A percentile compares a stretch with the other conserved stretches of the same genome.
phyloP scores from a whole-genome alignment of 2,329 filamentous ascomycete genomes.

The Talaromyces sp. region DNA sequence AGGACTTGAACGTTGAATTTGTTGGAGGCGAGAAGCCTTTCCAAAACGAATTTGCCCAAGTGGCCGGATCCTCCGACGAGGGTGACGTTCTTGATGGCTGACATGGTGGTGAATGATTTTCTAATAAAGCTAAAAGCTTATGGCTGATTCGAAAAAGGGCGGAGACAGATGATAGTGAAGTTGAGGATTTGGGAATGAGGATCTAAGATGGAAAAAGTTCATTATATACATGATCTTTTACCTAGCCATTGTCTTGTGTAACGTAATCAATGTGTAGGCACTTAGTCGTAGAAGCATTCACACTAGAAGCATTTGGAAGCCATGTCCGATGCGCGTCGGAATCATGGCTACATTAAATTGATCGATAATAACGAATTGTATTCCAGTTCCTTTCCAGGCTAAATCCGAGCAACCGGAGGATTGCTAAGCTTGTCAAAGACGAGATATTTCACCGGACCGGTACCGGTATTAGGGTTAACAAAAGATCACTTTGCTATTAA shows the following conservation, averaged over 20 bases:
- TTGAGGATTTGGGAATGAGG: neutral
- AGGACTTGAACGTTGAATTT: conserved; percentile 58
- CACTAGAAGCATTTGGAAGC: neutral
- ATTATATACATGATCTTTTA: neutral
- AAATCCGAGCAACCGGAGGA: no score
- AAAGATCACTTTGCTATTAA: no score
- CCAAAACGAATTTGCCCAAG: conserved; percentile 32
- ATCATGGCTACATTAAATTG: neutral
- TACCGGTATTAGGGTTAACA: no score
- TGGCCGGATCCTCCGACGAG: conserved; percentile 16
- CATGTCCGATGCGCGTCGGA: neutral
- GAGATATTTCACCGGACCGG: no score
- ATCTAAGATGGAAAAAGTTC: neutral
- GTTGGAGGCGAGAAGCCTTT: conserved; percentile 40
- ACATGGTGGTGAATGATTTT: neutral
- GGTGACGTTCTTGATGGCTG: conserved; percentile 18
- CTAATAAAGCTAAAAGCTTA: neutral
- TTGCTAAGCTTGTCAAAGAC: no score
- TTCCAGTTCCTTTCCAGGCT: neutral
- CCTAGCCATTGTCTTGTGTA: neutral
- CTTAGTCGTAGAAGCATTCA: no score
- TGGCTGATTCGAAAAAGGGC: no score
- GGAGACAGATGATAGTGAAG: neutral
- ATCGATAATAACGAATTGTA: neutral
- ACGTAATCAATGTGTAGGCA: neutral